Percentiles rank a stretch among this genome's conserved stretches.
These are phyloP conservation scores for Mycena sp. DNA, from an alignment of 1,284 basidiomycete species.

Conservation along the genomic window DNA sequence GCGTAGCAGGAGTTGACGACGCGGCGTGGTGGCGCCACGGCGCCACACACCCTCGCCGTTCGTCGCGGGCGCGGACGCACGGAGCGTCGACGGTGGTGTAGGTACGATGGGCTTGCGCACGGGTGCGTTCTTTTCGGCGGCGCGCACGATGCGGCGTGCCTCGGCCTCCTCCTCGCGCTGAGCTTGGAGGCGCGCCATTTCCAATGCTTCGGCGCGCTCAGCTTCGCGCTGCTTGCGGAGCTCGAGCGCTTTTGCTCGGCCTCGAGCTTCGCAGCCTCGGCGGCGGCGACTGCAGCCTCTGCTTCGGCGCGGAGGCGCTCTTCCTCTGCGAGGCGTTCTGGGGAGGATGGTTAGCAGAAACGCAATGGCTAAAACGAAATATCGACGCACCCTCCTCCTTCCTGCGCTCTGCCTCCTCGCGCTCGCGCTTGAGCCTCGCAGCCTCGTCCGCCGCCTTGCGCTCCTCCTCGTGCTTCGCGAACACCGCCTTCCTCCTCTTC, in stretches of 20 bases:
- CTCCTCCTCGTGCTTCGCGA: conserved; percentile 70
- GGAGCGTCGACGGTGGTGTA: conserved; percentile 1
- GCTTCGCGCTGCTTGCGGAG: conserved; percentile 70
- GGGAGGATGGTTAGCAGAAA: conserved; percentile 8
- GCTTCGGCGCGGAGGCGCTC: conserved; percentile 60
- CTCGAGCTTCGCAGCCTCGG: conserved; percentile 64
- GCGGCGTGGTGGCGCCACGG: conserved; percentile 45
- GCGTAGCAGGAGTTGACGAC: conserved; percentile 43
- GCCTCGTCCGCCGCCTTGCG: conserved; percentile 57
- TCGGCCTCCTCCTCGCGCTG: conserved; percentile 87
- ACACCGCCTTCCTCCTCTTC: conserved; percentile 66
- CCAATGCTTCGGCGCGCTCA: conserved; percentile 69
- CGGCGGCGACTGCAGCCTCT: conserved; percentile 57
- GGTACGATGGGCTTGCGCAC: conserved; percentile 39
- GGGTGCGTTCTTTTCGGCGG: conserved; percentile 41
- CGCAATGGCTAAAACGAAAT: conserved; percentile 3
- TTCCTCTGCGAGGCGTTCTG: conserved; percentile 66
- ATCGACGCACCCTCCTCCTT: conserved; percentile 62
- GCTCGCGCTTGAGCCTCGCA: conserved; percentile 60
- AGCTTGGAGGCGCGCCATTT: conserved; percentile 68
- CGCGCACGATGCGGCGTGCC: conserved; percentile 47
- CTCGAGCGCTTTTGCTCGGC: conserved; percentile 65
- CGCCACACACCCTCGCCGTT: conserved; percentile 49
- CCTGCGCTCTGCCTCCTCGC: conserved; percentile 56
- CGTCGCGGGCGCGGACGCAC: conserved; percentile 27